Evolutionary conservation across 305 asterid species (phyloP).

Genomic region (Andrographis paniculata): DNA sequence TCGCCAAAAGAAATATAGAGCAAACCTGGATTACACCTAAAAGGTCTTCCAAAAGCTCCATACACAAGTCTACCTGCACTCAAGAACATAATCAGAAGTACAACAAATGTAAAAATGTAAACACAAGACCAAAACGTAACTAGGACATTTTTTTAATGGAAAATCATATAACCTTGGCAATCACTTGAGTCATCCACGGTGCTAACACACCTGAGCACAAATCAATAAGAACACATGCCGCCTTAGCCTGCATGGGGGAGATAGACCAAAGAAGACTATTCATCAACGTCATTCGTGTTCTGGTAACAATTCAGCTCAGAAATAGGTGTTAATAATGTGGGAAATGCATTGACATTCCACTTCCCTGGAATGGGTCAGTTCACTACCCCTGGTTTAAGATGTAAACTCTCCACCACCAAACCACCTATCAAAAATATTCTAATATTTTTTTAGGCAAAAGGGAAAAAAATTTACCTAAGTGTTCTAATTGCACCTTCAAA

Average conservation of each 20-base stretch:
- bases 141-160: conserved; percentile 14
- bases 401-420: neutral
- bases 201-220: conserved; percentile 84
- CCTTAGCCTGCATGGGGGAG: conserved; percentile 62
- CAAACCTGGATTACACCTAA: conserved; percentile 83
- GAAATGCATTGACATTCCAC: conserved; percentile 9
- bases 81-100: conserved; percentile 14
- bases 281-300: conserved; percentile 17
- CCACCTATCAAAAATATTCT: conserved; percentile 13
- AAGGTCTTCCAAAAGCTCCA: conserved; percentile 96
- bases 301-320: conserved; percentile 16
- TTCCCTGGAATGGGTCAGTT: conserved; percentile 2
- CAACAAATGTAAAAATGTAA: conserved; percentile 14
- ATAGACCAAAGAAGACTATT: conserved; percentile 15
- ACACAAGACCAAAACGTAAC: conserved; percentile 15
- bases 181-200: conserved; percentile 93
- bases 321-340: conserved; percentile 9
- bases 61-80: conserved; percentile 74
- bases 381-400: conserved; percentile 13
- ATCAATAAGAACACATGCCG: conserved; percentile 90
- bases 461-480: no score
- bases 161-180: conserved; percentile 63
- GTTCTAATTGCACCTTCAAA: no score
- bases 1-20: conserved; percentile 10
- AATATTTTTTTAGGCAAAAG: no score